Evolutionary conservation across 78 protist species (phyloP).

Genomic region (Dictyostelium firmibasis): DNA sequence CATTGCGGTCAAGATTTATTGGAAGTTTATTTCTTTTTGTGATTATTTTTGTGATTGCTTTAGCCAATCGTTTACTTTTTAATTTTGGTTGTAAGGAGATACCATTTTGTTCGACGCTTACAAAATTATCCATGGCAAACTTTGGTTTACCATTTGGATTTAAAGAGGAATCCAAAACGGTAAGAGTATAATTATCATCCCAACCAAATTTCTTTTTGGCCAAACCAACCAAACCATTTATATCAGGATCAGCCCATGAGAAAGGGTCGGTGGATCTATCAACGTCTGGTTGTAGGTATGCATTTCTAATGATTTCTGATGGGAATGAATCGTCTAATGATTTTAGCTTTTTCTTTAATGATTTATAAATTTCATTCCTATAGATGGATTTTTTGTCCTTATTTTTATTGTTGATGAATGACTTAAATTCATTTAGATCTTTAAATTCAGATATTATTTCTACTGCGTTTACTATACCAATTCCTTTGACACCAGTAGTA

Average conservation of each 20-base stretch:
- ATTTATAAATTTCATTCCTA: not conserved
- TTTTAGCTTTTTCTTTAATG: not conserved
- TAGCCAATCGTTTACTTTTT: conserved; percentile 41
- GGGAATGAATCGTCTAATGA: conserved; percentile 35
- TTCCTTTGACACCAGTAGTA: conserved; percentile 73
- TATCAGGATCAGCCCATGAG: conserved; percentile 32
- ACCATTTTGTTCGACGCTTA: not conserved
- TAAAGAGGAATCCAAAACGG: not conserved
- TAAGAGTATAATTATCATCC: not conserved
- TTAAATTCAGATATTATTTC: conserved; percentile 72
- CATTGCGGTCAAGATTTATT: too few relatives aligned
- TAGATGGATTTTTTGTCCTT: not conserved
- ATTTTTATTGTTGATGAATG: not conserved
- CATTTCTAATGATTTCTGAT: conserved; percentile 31
- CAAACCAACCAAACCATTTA: not conserved
- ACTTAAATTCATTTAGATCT: conserved; percentile 24
- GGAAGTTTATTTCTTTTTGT: not conserved
- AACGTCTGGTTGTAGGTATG: conserved; percentile 44
- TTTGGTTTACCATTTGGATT: not conserved
- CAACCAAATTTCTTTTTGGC: conserved; percentile 57
- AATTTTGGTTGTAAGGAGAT: conserved; percentile 1
- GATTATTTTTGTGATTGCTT: conserved; percentile 3
- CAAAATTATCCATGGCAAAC: not conserved
- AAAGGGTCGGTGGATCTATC: conserved; percentile 18
- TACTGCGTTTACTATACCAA: conserved; percentile 83